Percentiles rank a stretch among this genome's conserved stretches.
phyloP scores from a whole-genome alignment of 805 yeast species.

The Zygosaccharomyces gambellarensis region DNA sequence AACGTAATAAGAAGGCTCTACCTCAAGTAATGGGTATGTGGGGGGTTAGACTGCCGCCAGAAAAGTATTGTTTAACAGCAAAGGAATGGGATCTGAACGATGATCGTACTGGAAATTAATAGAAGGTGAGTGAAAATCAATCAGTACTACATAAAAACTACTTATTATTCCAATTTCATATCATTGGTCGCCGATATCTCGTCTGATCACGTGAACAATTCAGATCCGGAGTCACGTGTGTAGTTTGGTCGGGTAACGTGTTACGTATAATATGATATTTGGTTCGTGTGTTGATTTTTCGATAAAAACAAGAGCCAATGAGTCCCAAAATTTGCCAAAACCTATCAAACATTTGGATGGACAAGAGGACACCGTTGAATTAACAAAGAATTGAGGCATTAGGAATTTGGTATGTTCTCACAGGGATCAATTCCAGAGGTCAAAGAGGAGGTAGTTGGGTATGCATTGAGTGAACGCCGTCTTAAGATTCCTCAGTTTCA shows the following conservation, averaged over 20 bases:
- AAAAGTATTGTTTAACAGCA: constrained; percentile 89
- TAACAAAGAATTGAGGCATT: neutral
- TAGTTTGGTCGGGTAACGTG: neutral
- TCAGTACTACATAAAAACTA: neutral
- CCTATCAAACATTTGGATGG: neutral
- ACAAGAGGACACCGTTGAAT: neutral
- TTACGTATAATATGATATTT: neutral
- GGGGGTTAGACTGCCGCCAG: constrained; percentile 95
- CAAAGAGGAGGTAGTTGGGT: constrained; percentile 53
- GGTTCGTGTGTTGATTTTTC: neutral
- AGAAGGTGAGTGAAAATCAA: neutral
- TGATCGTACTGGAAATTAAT: constrained; percentile 7
- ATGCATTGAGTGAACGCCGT: constrained; percentile 61
- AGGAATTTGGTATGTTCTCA: constrained; percentile 31
- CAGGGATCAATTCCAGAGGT: constrained; percentile 66
- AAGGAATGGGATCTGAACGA: constrained; percentile 27
- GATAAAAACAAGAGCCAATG: neutral
- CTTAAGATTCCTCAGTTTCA: constrained; percentile 51
- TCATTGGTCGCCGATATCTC: too few relatives aligned
- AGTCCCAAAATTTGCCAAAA: neutral
- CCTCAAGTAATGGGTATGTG: constrained; percentile 89
- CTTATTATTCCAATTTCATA: too few relatives aligned
- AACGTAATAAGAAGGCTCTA: constrained; percentile 79
- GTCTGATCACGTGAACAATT: too few relatives aligned
- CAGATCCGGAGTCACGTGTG: neutral